phyloP scores from a whole-genome alignment of 2,329 filamentous ascomycete genomes.

The Tolypocladium tropicale region DNA sequence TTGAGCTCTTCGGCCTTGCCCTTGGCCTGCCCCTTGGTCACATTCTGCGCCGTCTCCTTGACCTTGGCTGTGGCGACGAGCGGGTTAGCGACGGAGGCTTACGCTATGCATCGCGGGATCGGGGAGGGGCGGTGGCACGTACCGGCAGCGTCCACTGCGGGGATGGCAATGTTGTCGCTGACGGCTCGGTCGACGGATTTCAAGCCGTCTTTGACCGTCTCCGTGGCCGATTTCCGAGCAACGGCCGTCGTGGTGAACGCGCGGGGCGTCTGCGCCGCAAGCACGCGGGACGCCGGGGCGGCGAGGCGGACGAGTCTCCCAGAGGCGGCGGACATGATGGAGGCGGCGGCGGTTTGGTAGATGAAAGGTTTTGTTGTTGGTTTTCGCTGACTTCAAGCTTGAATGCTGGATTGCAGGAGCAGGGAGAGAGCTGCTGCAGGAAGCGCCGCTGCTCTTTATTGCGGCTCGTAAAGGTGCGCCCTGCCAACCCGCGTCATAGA shows the following conservation, averaged over 20 bases:
- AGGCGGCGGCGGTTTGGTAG: slow-evolving; percentile 1
- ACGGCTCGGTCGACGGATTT: slow-evolving; percentile 51
- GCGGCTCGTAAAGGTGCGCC: neutral
- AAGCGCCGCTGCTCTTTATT: neutral
- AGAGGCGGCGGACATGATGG: slow-evolving; percentile 44
- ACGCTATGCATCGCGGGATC: neutral
- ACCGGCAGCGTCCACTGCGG: slow-evolving; percentile 50
- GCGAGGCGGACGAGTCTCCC: slow-evolving; percentile 33
- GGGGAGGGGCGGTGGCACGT: slow-evolving; percentile 15
- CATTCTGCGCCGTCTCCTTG: slow-evolving; percentile 32
- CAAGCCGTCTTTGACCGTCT: slow-evolving; percentile 47
- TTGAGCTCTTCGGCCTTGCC: slow-evolving; percentile 21
- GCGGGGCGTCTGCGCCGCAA: slow-evolving; percentile 30
- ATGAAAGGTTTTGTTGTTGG: too few species aligned
- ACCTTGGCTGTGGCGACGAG: slow-evolving; percentile 29
- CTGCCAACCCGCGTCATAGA: neutral
- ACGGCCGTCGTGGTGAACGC: slow-evolving; percentile 38
- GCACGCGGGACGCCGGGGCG: slow-evolving; percentile 24
- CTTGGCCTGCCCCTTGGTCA: slow-evolving; percentile 21
- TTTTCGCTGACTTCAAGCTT: neutral
- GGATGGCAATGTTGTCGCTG: slow-evolving; percentile 50
- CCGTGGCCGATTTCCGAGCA: slow-evolving; percentile 37
- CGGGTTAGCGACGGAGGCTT: neutral
- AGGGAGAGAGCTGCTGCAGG: neutral
- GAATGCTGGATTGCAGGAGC: neutral